Evolutionary conservation across 202 grass and related monocot genomes (phyloP), one percentile per base, ranked within the genome.

Genomic region (Miscanthus sacchariflorus): DNA sequence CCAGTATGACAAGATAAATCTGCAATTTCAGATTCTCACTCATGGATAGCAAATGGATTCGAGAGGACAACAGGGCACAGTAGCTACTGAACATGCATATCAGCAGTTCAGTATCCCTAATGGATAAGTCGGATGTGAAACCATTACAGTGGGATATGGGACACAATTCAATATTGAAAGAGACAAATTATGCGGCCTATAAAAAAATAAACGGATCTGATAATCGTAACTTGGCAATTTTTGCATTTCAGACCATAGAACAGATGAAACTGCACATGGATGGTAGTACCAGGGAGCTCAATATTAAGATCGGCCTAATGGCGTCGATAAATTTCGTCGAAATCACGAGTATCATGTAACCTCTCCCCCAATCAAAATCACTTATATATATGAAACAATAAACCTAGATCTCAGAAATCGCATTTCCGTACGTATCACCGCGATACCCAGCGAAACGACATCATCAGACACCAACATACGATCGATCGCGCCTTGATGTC

Each of bases 31-130:
- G 64, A 30, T 67, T 67, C 58, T 7, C 39, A 43, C 54, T 66
- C 42, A 44, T 74, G 40, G 70, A 74, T 45, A 39, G 4, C n/a
- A 74, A 25, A 74, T 74, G 40, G 40, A 74, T 73, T 44, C n/a
- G 2, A 45, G 12, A 15, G n/a, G 12, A 49, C 44, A 25, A 48
- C n/a, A 74, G 24, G 6, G 43, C 72, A 74, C 12, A 48, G 14
- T 17, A 78, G 42, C 46, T 24, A 82, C 30, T 65, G 42, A 49
- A 28, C 35, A 33, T 49, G 39, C 17, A 46, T 23, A 68, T 43
- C 35, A 25, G 12, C 12, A 43, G 54, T 74, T 74, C 11, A 59
- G 56, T 38, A 79, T 43, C 74, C 74, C 48, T 36, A 77, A 49
- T 17, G 49, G 28, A 77, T 58, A 43, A 65, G 42, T 44, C 21